A percentile compares a stretch with the other conserved stretches of the same genome.
phyloP scores from a whole-genome alignment of 1,139 yeast species.

The Yamadazyma siamensis region DNA sequence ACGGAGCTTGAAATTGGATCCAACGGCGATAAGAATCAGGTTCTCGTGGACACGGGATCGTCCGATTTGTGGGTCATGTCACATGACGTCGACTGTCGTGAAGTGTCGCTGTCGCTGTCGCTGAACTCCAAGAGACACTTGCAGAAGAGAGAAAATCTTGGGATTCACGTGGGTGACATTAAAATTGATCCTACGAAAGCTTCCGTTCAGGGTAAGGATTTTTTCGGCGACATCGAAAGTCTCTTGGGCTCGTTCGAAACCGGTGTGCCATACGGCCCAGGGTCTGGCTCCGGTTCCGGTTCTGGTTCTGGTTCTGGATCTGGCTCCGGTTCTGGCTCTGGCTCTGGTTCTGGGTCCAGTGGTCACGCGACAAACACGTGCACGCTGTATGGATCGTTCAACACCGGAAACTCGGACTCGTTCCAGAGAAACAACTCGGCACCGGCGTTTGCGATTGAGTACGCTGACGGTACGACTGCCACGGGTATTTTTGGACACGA shows the following conservation, averaged over 20 bases:
- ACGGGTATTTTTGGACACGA: conserved; percentile 59
- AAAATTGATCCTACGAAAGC: conserved; percentile 3
- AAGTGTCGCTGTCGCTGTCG: conserved; percentile 2
- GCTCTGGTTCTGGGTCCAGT: conserved; percentile 5
- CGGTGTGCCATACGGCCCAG: conserved; percentile 1
- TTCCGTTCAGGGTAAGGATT: conserved; percentile 8
- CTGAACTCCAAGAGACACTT: conserved; percentile 2
- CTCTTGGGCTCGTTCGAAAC: conserved; percentile 6
- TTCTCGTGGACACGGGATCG: conserved; percentile 45
- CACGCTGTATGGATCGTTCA: conserved; percentile 38
- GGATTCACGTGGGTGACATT: conserved; percentile 7
- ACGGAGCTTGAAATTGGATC: conserved; percentile 39
- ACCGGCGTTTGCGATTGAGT: conserved; percentile 40
- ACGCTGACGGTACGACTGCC: conserved; percentile 45
- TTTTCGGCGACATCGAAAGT: conserved; percentile 9
- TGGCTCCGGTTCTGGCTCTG: conserved; percentile 4
- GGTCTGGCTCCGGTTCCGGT: conserved; percentile 3
- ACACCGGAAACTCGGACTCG: conserved; percentile 29
- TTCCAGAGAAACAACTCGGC: conserved; percentile 33
- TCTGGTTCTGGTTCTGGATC: too few species aligned
- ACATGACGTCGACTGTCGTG: conserved; percentile 25
- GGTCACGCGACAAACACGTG: conserved; percentile 23
- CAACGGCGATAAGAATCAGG: conserved; percentile 25
- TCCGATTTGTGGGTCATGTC: conserved; percentile 48
- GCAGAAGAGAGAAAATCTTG: conserved; percentile 1